These are phyloP conservation scores for Sporothrix schenckii DNA, from an alignment of 2,329 filamentous ascomycete species.

Conservation along the genomic window DNA sequence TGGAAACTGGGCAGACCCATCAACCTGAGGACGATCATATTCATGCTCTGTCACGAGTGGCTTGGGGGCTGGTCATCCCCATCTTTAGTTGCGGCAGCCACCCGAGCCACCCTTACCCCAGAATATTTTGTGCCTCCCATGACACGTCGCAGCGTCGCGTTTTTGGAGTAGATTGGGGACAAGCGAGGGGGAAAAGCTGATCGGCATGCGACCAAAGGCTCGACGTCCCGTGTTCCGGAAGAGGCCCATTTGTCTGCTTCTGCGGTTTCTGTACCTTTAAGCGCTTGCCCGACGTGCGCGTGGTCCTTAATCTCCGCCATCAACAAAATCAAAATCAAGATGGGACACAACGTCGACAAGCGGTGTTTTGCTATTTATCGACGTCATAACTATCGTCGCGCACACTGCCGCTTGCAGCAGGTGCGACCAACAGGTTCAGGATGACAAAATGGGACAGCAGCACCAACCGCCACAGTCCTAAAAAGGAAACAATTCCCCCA, in stretches of 20 bases:
- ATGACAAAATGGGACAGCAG: not conserved
- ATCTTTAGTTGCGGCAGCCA: not conserved
- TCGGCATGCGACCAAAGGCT: slow-evolving; percentile 3
- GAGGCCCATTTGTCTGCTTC: not conserved
- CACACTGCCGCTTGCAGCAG: not conserved
- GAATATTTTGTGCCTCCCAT: not conserved
- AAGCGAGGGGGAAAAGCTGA: not conserved
- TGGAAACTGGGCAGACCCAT: slow-evolving; percentile 12
- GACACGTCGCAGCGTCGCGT: not conserved
- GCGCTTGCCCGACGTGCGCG: not conserved
- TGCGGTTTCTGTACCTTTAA: slow-evolving; percentile 3
- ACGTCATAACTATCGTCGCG: not conserved
- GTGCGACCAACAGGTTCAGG: not conserved
- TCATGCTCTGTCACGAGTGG: slow-evolving; percentile 16
- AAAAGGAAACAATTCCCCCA: not conserved
- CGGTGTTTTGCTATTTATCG: not conserved
- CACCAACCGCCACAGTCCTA: not conserved
- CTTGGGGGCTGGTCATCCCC: not conserved
- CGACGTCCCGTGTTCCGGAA: slow-evolving; percentile 24
- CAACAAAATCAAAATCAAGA: not conserved
- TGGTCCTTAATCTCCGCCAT: not conserved
- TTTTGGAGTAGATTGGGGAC: slow-evolving; percentile 6
- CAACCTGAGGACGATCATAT: slow-evolving; percentile 23
- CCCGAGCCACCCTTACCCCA: not conserved
- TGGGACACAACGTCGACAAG: not conserved